A percentile compares a stretch with the other conserved stretches of the same genome.
Conservation (phyloP, 495 filamentous ascomycete species). For the Neurospora hispaniola region DNA sequence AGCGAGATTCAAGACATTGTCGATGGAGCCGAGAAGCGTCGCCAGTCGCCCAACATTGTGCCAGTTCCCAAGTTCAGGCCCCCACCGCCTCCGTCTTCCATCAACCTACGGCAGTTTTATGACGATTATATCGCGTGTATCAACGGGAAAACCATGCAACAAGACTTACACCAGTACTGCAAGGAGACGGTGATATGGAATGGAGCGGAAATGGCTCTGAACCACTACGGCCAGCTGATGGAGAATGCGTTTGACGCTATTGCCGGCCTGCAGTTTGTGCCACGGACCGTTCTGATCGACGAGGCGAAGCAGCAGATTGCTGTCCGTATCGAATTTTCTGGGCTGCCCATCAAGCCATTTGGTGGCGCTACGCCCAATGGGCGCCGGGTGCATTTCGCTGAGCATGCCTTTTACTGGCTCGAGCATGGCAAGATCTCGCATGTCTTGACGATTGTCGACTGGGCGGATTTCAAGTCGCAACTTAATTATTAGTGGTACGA, state of each 20-base stretch:
- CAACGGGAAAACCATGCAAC: constrained; percentile 17
- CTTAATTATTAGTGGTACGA: not conserved
- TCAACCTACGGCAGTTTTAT: constrained; percentile 14
- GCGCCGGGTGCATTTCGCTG: constrained; percentile 16
- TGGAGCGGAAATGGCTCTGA: constrained; percentile 10
- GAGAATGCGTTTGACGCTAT: constrained; percentile 16
- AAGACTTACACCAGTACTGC: constrained; percentile 17
- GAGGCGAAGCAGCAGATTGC: constrained; percentile 19
- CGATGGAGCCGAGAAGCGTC: constrained; percentile 11
- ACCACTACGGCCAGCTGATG: constrained; percentile 20
- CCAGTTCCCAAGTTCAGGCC: constrained; percentile 3
- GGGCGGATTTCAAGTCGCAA: constrained; percentile 19
- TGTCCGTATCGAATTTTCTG: constrained; percentile 19
- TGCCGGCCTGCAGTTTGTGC: constrained; percentile 14
- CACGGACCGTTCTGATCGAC: constrained; percentile 15
- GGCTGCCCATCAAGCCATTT: constrained; percentile 16
- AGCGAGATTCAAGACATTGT: constrained; percentile 12
- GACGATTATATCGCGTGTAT: constrained; percentile 19
- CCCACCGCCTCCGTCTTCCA: constrained; percentile 9
- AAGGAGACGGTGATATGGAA: constrained; percentile 18
- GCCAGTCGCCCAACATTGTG: constrained; percentile 6
- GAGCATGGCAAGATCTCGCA: constrained; percentile 23
- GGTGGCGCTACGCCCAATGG: constrained; percentile 14
- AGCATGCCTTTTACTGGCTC: constrained; percentile 27
- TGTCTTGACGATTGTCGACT: constrained; percentile 25